These are phyloP conservation scores for Phytopythium montanum DNA, from an alignment of 352 stramenopile species.

Conservation along the genomic window DNA sequence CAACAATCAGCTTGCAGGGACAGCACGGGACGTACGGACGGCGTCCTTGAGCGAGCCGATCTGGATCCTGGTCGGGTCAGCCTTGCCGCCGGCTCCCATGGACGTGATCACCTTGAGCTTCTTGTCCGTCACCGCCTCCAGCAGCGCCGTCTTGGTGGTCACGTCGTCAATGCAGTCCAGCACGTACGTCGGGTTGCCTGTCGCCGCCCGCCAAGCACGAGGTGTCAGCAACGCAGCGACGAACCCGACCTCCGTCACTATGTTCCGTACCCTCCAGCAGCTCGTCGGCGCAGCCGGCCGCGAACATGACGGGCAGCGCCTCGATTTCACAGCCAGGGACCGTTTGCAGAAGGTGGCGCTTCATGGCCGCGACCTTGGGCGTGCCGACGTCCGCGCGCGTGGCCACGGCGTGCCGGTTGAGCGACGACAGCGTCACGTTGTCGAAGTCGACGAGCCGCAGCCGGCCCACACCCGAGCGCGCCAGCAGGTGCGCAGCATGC, in stretches of 20 bases:
- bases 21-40: slow-evolving; percentile 47
- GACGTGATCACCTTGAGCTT: slow-evolving; percentile 82
- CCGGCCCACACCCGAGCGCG: slow-evolving; percentile 91
- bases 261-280: slow-evolving; percentile 74
- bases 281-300: slow-evolving; percentile 60
- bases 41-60: slow-evolving; percentile 95
- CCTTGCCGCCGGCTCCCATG: slow-evolving; percentile 93
- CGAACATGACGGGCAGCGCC: slow-evolving; percentile 90
- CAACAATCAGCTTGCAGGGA: neutral
- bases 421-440: slow-evolving; percentile 97
- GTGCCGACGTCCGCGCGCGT: slow-evolving; percentile 95
- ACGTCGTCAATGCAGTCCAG: slow-evolving; percentile 99
- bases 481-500: slow-evolving; percentile 97
- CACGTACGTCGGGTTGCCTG: slow-evolving; percentile 89
- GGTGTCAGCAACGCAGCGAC: neutral
- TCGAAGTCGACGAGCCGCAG: slow-evolving; percentile 99
- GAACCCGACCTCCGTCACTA: no score
- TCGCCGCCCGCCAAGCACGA: neutral
- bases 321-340: slow-evolving; percentile 88
- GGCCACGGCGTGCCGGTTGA: slow-evolving; percentile 98
- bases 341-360: slow-evolving; percentile 69
- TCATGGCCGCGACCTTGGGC: slow-evolving; percentile 90
- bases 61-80: slow-evolving; percentile 95
- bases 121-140: slow-evolving; percentile 87
- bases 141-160: slow-evolving; percentile 94